Conservation (phyloP, 257 asterid genomes). For the Jasminum sambac region DNA sequence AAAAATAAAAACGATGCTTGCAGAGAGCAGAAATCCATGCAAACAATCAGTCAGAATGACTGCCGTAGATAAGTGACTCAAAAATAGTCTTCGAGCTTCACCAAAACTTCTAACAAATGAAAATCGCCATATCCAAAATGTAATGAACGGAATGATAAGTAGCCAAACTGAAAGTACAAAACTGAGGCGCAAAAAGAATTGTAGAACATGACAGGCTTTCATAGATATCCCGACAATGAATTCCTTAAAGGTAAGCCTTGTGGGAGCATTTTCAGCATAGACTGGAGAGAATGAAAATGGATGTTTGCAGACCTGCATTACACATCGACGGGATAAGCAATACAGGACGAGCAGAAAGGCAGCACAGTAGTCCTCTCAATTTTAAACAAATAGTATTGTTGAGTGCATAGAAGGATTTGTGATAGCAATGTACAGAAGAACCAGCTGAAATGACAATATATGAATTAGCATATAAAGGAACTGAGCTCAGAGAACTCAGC, state of each 20-base stretch:
- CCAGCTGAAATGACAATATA: conserved; percentile 1
- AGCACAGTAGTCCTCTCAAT: background rate
- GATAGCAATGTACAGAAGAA: conserved; percentile 2
- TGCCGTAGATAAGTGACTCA: conserved; percentile 85
- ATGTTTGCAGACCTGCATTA: conserved; percentile 88
- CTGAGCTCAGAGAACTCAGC: background rate
- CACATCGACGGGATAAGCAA: conserved; percentile 8
- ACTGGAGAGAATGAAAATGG: conserved; percentile 96
- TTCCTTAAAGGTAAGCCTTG: conserved; percentile 90
- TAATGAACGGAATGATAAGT: conserved; percentile 88
- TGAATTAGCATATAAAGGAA: background rate
- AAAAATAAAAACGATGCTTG: conserved; percentile 92
- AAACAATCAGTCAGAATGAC: conserved; percentile 89
- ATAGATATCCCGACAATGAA: conserved; percentile 84
- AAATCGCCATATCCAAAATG: conserved; percentile 98
- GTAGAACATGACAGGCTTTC: conserved; percentile 93
- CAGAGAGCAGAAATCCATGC: conserved; percentile 96
- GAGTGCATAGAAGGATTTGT: conserved; percentile 1
- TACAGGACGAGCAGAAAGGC: conserved; percentile 7
- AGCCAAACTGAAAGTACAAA: conserved; percentile 98
- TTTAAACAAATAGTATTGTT: conserved; percentile 5
- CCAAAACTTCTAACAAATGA: conserved; percentile 89
- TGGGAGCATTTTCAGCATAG: conserved; percentile 90
- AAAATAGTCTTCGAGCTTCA: conserved; percentile 84
- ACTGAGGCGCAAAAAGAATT: conserved; percentile 86